A percentile compares a stretch with the other conserved stretches of the same genome.
Evolutionary conservation across 805 yeast genomes (phyloP).

Genomic region (Wickerhamiella sergipiensis): DNA sequence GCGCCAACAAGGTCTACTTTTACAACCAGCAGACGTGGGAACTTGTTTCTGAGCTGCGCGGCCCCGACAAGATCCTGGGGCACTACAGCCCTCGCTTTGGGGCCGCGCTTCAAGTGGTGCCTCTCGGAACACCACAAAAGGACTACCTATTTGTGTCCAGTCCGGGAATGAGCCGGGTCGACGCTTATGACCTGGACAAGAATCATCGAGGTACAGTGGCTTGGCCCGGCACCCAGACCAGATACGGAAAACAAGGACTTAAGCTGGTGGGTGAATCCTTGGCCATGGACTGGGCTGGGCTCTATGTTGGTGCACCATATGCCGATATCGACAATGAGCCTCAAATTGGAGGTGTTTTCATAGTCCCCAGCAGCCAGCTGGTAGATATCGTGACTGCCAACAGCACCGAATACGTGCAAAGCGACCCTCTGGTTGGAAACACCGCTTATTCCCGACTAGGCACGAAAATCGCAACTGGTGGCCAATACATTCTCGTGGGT

Average conservation of each 20-base stretch:
- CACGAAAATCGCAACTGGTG: slow-evolving; percentile 21
- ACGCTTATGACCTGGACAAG: slow-evolving; percentile 24
- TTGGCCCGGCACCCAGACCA: slow-evolving; percentile 18
- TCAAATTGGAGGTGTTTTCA: slow-evolving; percentile 28
- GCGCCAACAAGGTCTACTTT: slow-evolving; percentile 11
- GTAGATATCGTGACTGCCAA: slow-evolving; percentile 4
- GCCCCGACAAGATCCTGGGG: slow-evolving; percentile 9
- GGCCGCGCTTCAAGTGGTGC: slow-evolving; percentile 21
- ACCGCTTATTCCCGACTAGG: slow-evolving; percentile 33
- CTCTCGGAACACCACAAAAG: slow-evolving; percentile 18
- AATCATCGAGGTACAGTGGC: slow-evolving; percentile 19
- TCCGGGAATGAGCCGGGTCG: slow-evolving; percentile 38
- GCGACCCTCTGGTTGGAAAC: background rate
- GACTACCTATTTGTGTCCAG: slow-evolving; percentile 34
- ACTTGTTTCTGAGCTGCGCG: slow-evolving; percentile 2
- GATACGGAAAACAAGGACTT: slow-evolving; percentile 29
- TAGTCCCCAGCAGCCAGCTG: slow-evolving; percentile 23
- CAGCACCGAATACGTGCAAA: background rate
- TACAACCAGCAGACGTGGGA: slow-evolving; percentile 5
- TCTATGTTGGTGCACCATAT: slow-evolving; percentile 34
- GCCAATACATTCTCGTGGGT: slow-evolving; percentile 25
- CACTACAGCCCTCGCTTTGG: slow-evolving; percentile 30
- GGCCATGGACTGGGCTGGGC: slow-evolving; percentile 26
- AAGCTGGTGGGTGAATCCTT: slow-evolving; percentile 32
- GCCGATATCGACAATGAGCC: slow-evolving; percentile 23